Evolutionary conservation across 352 stramenopile species (phyloP).

Genomic region (Globisporangium mamillatum): DNA sequence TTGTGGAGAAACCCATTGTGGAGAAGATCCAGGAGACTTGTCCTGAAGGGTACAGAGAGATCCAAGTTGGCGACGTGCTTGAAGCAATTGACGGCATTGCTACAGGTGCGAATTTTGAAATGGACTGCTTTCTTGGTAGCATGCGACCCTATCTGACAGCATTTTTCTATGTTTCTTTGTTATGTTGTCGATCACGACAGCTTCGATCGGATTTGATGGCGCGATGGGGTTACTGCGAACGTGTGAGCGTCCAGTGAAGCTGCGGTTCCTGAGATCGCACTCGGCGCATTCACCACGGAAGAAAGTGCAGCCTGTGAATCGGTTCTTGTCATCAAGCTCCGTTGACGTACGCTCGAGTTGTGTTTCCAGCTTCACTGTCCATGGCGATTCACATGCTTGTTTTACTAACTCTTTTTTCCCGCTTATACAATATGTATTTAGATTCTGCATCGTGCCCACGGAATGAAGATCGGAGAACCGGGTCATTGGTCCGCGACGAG

Average conservation of each 20-base stretch:
- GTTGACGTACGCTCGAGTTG: slow-evolving; percentile 30
- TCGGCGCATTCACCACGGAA: slow-evolving; percentile 15
- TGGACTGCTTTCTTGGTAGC: too few species aligned
- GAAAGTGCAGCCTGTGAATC: background rate
- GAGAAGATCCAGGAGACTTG: slow-evolving; percentile 32
- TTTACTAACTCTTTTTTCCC: too few species aligned
- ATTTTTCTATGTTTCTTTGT: background rate
- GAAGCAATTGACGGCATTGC: slow-evolving; percentile 73
- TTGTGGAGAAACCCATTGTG: slow-evolving; percentile 35
- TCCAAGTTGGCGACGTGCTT: slow-evolving; percentile 65
- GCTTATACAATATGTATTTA: slow-evolving; percentile 19
- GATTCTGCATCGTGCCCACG: slow-evolving; percentile 63
- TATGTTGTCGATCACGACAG: slow-evolving; percentile 23
- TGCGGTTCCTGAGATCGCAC: slow-evolving; percentile 52
- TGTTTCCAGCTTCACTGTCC: background rate
- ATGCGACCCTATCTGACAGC: too few species aligned
- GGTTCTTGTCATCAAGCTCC: slow-evolving; percentile 32
- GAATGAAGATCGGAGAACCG: slow-evolving; percentile 64
- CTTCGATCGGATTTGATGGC: slow-evolving; percentile 58
- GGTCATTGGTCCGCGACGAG: slow-evolving; percentile 58
- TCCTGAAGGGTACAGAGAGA: slow-evolving; percentile 35
- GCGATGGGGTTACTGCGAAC: slow-evolving; percentile 50
- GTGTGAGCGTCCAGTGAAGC: slow-evolving; percentile 52
- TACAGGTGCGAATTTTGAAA: slow-evolving; percentile 31
- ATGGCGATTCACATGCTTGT: background rate